phyloP scores from a whole-genome alignment of 2,329 filamentous ascomycete genomes.

The Trichocomaceae sp. region DNA sequence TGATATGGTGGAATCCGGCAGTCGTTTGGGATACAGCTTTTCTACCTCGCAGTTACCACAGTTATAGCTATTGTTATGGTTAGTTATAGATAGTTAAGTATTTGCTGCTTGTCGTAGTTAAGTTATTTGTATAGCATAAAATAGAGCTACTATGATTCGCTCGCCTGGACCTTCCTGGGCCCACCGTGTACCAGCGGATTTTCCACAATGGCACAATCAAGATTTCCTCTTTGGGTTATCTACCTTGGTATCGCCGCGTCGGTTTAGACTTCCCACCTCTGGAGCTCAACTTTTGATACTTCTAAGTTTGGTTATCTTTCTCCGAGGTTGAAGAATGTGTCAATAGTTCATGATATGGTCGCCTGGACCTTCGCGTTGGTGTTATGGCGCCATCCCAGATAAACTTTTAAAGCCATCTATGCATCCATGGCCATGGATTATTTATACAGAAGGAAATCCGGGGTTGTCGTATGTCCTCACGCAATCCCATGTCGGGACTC shows the following conservation, averaged over 20 bases:
- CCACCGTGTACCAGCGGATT: neutral
- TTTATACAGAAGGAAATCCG: neutral
- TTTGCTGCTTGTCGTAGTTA: no score
- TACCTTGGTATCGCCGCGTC: neutral
- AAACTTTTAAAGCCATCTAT: neutral
- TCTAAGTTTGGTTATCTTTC: neutral
- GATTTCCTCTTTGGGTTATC: neutral
- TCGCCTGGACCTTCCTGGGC: conserved; percentile 8
- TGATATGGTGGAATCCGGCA: neutral
- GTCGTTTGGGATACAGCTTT: neutral
- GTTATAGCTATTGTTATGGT: neutral
- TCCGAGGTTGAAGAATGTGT: neutral
- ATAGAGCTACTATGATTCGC: neutral
- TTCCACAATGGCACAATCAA: no score
- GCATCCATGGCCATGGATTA: neutral
- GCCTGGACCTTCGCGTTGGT: neutral
- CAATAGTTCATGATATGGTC: neutral
- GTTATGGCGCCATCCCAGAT: neutral
- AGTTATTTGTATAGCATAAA: neutral
- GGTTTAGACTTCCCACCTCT: conserved; percentile 4
- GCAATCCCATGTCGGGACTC: neutral
- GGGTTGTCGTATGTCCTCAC: neutral
- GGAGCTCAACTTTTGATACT: neutral
- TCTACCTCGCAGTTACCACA: neutral
- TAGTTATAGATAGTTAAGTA: no score